Base-by-base conservation (phyloP, 1,284 basidiomycete species). In the Xerocomus minutiporus region DNA sequence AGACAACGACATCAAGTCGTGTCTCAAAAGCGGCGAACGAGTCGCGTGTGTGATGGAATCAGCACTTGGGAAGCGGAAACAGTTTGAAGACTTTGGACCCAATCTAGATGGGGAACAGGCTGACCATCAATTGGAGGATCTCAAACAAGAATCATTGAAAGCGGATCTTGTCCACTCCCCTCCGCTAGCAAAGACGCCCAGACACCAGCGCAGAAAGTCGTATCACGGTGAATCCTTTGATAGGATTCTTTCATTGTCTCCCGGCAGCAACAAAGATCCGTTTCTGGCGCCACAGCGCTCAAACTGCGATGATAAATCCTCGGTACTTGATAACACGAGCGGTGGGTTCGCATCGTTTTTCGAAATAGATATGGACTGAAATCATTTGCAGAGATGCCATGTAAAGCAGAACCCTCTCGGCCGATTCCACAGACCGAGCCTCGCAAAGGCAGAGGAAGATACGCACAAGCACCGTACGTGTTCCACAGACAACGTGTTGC, bases 401-500 rank as follows among this genome's bases (percentile, higher is more conserved):
- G 45, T 26, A 58, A 66, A 48, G 44, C 39, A 44, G 73, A 73
- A 20, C 67, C 73, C 32, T 73, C 73, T 48, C 50, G 38, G 20
- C 25, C 44, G 23, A 8, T 20, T 28, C 57, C 61, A 32, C 35
- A 11, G 8, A 59, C 61, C 0, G 66, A 65, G 17, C 60, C 57
- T 31, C 66, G 61, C 43, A 68, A 67, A 52, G 61, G 61, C 38
- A 66, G 58, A 35, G 66, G 66, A 43, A 66, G 66, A 64, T 68
- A 68, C 9, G 69, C 67, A 5, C 66, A 64, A 48, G 49, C 20
- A 23, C 43, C 55, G 64, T 68, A 46, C 39, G 65, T 58, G 13
- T 20, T 15, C 40, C n/a, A 5, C 28, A 15, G 35, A 11, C 13
- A 8, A 26, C 40, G 11, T 20, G 0, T 34, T n/a, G n/a, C 40